phyloP scores from a whole-genome alignment of 805 yeast species.

The Candida chauliodis region DNA sequence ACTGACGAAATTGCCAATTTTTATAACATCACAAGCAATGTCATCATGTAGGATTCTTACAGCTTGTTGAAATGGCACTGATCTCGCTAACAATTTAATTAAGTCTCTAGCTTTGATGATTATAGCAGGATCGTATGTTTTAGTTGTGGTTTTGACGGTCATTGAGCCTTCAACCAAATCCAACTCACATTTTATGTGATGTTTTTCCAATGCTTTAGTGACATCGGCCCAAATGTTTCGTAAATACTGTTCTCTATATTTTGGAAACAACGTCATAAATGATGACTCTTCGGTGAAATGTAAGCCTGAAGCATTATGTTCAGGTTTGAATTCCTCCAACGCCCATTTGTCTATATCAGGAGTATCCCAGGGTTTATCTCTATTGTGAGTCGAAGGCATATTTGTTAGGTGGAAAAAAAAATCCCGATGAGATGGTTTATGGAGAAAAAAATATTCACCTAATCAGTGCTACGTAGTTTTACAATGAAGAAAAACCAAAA shows the following conservation, averaged over 20 bases:
- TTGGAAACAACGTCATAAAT: constrained; percentile 92
- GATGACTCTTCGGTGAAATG: constrained; percentile 96
- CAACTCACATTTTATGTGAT: constrained; percentile 76
- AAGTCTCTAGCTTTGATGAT: constrained; percentile 93
- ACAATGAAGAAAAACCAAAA: not conserved
- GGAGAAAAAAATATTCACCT: constrained; percentile 2
- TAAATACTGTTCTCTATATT: constrained; percentile 88
- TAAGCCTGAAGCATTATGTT: constrained; percentile 80
- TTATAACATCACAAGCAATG: constrained; percentile 91
- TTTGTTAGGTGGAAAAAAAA: constrained; percentile 6
- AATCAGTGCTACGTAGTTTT: too few relatives aligned
- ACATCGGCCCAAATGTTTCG: constrained; percentile 93
- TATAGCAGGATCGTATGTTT: constrained; percentile 92
- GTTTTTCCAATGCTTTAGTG: constrained; percentile 69
- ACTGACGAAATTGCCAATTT: constrained; percentile 83
- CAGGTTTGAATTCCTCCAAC: constrained; percentile 81
- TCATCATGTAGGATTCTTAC: constrained; percentile 88
- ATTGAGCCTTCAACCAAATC: constrained; percentile 95
- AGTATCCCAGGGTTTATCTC: constrained; percentile 98
- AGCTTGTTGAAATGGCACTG: constrained; percentile 97
- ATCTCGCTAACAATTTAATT: constrained; percentile 88
- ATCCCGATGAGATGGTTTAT: constrained; percentile 1
- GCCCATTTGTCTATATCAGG: constrained; percentile 93
- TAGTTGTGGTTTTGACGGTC: constrained; percentile 94
- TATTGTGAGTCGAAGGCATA: constrained; percentile 92